Evolutionary conservation across 192 early-diverging fungal genomes (phyloP).

Genomic region (Coemansia pectinata): DNA sequence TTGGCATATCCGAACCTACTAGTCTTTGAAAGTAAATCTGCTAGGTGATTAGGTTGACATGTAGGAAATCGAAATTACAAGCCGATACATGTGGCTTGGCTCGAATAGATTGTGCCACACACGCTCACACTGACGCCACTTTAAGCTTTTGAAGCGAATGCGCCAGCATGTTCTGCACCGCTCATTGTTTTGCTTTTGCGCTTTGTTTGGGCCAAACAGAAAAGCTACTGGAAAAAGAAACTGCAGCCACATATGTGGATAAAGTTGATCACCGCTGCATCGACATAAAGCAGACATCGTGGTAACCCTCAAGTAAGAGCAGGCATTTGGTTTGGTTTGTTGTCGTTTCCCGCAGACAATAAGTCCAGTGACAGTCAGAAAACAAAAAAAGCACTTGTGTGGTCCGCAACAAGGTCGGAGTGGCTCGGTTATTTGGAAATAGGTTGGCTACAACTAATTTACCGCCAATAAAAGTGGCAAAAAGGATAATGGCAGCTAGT

Average conservation of each 20-base stretch:
- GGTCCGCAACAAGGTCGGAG: background rate
- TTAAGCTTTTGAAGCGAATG: background rate
- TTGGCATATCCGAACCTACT: background rate
- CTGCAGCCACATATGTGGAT: background rate
- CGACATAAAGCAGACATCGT: background rate
- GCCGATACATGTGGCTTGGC: background rate
- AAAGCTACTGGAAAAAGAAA: background rate
- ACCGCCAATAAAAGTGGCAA: background rate
- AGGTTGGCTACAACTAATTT: conserved; percentile 1
- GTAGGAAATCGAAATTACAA: background rate
- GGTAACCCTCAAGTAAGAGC: background rate
- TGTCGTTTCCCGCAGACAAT: background rate
- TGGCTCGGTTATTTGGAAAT: background rate
- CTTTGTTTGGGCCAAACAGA: background rate
- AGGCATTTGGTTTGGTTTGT: background rate
- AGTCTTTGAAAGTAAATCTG: background rate
- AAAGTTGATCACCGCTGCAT: background rate
- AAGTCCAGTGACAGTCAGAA: background rate
- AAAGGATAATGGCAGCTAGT: background rate
- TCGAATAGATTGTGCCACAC: background rate
- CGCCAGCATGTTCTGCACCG: background rate
- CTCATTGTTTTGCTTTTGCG: background rate
- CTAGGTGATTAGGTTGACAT: background rate
- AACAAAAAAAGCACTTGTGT: background rate
- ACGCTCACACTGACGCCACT: background rate